Base-by-base conservation (phyloP, 2,329 filamentous ascomycete species). In the Epichloe baconii region DNA sequence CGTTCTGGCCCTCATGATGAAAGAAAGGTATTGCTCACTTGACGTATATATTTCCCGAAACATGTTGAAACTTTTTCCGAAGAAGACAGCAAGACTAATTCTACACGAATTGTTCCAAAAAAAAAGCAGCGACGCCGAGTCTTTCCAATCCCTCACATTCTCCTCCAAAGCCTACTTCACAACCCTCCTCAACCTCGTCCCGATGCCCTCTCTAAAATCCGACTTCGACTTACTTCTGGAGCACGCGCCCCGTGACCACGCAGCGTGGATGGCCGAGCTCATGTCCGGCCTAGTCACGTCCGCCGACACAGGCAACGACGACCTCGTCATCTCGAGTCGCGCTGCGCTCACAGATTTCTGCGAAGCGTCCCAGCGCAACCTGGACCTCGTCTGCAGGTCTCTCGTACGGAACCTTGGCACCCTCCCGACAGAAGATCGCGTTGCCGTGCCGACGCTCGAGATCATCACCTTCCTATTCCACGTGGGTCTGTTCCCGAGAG, bases 391-490 rank as follows among this genome's bases (percentile, higher is more conserved):
- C 26, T 75, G 77, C 54, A 58, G 65, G 8, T 73, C 77, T 3
- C 66, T 88, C 14, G 56, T 77, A 0, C 63, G 70, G 15, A 79
- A 84, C 50, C 64, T 86, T 17, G 73, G 70, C 53, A 62, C 63
- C 2, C 73, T 74, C 50, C 70, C 78, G 41, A 71, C 70, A 11
- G 73, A 83, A 53, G 88, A 95, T 59, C 78, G 88, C 31, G 75
- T 89, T 43, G 66, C 86, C 0, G 76, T 93, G 21, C 85, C 90
- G 0, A 77, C 85, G 1, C 71, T 98, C 3, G 88, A 95, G 59
- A 77, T 90, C 3, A 63, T 86, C 1, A 83, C 83, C 0, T 94
- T 93, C 59, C 68, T 97, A 35, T 76, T 94, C 64, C 82, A 90
- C 68, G 76, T 71, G 44, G 75, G 68, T 11, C 64, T 75, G 48